These are phyloP conservation scores for Somion occarium DNA, from an alignment of 1,284 basidiomycete genomes.

Conservation along the genomic window DNA sequence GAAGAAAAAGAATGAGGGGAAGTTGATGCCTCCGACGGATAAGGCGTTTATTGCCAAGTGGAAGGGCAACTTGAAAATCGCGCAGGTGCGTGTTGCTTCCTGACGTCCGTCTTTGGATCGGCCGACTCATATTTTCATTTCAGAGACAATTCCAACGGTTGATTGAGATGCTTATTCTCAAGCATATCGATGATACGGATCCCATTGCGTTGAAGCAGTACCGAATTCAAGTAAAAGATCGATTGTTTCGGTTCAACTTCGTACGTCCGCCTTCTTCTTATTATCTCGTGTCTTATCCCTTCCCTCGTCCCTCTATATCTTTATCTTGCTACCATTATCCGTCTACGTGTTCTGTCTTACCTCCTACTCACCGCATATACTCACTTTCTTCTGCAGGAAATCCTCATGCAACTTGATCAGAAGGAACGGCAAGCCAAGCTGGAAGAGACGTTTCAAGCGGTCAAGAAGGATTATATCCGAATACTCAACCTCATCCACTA, in stretches of 20 bases:
- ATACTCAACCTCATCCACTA: constrained; percentile 52
- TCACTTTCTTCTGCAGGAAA: constrained; percentile 51
- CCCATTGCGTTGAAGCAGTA: constrained; percentile 55
- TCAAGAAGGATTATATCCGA: constrained; percentile 82
- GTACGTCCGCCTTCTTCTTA: constrained; percentile 41
- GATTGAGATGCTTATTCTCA: constrained; percentile 86
- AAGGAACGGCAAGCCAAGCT: constrained; percentile 85
- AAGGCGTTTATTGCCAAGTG: constrained; percentile 78
- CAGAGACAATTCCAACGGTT: constrained; percentile 92
- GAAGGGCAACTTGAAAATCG: constrained; percentile 85
- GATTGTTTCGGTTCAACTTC: constrained; percentile 92
- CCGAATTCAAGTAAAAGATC: constrained; percentile 87
- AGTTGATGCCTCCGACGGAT: constrained; percentile 73
- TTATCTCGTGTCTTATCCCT: not conserved
- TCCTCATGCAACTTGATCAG: constrained; percentile 80
- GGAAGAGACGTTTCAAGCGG: constrained; percentile 89
- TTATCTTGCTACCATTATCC: not conserved
- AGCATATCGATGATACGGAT: constrained; percentile 67
- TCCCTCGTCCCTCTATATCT: not conserved
- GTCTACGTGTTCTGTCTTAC: not conserved
- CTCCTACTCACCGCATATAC: not conserved
- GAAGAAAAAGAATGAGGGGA: constrained; percentile 62
- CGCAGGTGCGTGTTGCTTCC: constrained; percentile 63
- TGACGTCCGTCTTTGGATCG: constrained; percentile 1
- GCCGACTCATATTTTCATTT: constrained; percentile 5